These are phyloP conservation scores for Acer negundo DNA, from an alignment of 345 rosid species.

Conservation along the genomic window DNA sequence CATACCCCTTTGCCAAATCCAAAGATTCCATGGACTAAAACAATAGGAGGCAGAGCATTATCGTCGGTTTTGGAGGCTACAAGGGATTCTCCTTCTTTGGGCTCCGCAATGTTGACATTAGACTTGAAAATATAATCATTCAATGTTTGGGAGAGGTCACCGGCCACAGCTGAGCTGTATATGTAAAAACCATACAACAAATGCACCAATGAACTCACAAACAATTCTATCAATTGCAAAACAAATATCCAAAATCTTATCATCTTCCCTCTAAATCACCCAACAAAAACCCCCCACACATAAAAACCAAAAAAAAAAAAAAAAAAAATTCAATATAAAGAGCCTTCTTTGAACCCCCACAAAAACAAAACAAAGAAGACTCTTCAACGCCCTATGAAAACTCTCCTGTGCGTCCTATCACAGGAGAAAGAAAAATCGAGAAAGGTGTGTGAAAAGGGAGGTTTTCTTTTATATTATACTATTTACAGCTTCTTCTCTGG, in stretches of 20 bases:
- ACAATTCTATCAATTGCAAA: conserved; percentile 76
- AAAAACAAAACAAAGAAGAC: conserved; percentile 22
- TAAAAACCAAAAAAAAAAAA: background rate
- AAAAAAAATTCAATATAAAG: conserved; percentile 2
- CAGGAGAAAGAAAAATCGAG: background rate
- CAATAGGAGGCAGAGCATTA: conserved; percentile 76
- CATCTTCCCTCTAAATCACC: conserved; percentile 41
- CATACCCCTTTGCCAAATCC: conserved; percentile 98
- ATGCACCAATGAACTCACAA: conserved; percentile 78
- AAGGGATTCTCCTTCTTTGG: conserved; percentile 35
- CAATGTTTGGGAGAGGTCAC: conserved; percentile 67
- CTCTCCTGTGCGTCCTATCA: conserved; percentile 18
- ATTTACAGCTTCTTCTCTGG: background rate
- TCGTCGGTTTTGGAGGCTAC: conserved; percentile 13
- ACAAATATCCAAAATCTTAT: conserved; percentile 58
- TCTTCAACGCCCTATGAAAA: background rate
- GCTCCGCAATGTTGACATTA: conserved; percentile 36
- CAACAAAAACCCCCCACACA: background rate
- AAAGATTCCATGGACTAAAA: conserved; percentile 93
- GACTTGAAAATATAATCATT: conserved; percentile 55
- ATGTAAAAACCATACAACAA: conserved; percentile 75
- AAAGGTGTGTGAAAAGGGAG: background rate
- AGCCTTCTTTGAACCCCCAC: conserved; percentile 30
- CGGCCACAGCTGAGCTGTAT: conserved; percentile 89
- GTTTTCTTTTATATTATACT: background rate